These are phyloP conservation scores for Erodium maritimum DNA, from an alignment of 345 rosid species.

Conservation along the genomic window DNA sequence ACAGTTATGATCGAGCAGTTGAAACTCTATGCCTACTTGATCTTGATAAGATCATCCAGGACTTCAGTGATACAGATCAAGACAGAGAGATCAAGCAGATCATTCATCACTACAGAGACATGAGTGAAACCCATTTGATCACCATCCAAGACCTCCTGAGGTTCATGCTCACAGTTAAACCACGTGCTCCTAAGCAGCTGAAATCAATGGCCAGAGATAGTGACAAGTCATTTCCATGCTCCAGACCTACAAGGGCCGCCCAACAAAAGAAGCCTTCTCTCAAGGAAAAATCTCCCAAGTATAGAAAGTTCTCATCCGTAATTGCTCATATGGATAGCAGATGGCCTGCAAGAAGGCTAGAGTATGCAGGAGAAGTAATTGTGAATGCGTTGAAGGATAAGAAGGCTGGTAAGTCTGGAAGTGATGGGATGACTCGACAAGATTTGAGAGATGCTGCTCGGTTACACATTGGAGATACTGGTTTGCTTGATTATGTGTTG, in stretches of 20 bases:
- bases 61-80: constrained; percentile 21
- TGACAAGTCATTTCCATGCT: constrained; percentile 7
- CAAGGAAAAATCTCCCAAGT: constrained; percentile 29
- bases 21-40: constrained; percentile 51
- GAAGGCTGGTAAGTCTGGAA: constrained; percentile 21
- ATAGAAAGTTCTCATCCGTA: constrained; percentile 30
- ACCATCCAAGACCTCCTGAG: constrained; percentile 57
- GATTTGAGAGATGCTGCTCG: constrained; percentile 88
- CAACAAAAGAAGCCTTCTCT: constrained; percentile 18
- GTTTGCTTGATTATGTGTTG: constrained; percentile 71
- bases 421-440: constrained; percentile 68
- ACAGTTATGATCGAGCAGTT: constrained; percentile 41
- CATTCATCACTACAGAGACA: constrained; percentile 35
- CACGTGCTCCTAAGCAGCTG: constrained; percentile 22
- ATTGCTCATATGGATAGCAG: constrained; percentile 51
- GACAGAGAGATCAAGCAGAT: constrained; percentile 31
- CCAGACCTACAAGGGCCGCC: constrained; percentile 12
- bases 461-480: constrained; percentile 81
- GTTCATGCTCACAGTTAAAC: constrained; percentile 56
- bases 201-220: constrained; percentile 14
- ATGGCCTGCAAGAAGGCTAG: constrained; percentile 75
- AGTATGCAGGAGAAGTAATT: constrained; percentile 65
- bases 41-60: constrained; percentile 36
- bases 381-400: constrained; percentile 49
- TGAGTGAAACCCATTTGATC: constrained; percentile 50